phyloP scores from a whole-genome alignment of 139 green algal genomes.

The Desmodesmus armatus region DNA sequence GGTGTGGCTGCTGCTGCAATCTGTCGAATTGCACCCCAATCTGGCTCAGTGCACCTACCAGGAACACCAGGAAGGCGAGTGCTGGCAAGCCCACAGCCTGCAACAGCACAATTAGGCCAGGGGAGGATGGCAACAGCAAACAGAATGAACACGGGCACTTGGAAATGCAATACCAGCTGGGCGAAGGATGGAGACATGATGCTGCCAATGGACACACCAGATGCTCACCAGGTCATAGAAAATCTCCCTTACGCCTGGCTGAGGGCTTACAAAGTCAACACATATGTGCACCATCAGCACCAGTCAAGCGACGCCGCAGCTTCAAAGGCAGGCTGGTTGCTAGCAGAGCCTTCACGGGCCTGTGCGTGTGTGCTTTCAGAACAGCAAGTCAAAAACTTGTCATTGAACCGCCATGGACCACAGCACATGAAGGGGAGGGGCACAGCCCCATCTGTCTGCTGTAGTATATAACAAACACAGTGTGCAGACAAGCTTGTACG shows the following conservation, averaged over 20 bases:
- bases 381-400: too few species aligned
- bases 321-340: too few species aligned
- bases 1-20: background rate
- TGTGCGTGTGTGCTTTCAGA: too few species aligned
- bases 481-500: too few species aligned
- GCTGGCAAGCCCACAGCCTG: slow-evolving; percentile 44
- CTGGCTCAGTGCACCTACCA: slow-evolving; percentile 13
- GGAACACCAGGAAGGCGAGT: slow-evolving; percentile 35
- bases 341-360: too few species aligned
- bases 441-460: too few species aligned
- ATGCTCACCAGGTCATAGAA: slow-evolving; percentile 33
- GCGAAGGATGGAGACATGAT: background rate
- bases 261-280: slow-evolving; percentile 41
- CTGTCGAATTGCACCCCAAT: background rate
- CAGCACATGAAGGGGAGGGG: too few species aligned
- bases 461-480: too few species aligned
- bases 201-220: background rate
- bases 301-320: background rate
- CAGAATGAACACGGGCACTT: too few species aligned
- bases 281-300: background rate
- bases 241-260: background rate
- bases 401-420: too few species aligned
- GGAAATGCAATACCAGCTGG: too few species aligned
- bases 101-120: background rate
- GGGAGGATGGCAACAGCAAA: background rate